Evolutionary conservation across 192 early-diverging fungal species (phyloP).

Genomic region (Umbelopsis sp.): DNA sequence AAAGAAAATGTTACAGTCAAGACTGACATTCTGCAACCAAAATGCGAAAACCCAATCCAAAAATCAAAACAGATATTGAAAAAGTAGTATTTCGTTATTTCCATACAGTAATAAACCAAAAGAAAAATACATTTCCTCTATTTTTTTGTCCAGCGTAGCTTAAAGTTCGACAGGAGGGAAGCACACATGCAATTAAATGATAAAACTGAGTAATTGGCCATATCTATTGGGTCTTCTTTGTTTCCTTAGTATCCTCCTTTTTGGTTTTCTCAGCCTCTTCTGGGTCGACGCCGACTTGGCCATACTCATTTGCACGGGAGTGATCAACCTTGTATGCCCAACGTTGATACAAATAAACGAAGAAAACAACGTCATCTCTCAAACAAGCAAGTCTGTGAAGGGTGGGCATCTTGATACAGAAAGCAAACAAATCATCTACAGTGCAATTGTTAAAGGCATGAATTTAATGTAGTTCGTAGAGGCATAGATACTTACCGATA

Average conservation of each 20-base stretch:
- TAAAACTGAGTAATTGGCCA: no score
- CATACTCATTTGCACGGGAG: conserved; percentile 88
- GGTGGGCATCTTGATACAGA: conserved; percentile 94
- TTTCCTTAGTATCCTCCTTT: conserved; percentile 37
- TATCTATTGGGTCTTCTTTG: conserved; percentile 2
- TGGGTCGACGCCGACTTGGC: conserved; percentile 60
- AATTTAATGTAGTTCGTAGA: not conserved
- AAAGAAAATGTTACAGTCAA: not conserved
- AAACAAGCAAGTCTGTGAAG: conserved; percentile 83
- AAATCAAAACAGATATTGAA: not conserved
- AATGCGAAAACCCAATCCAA: not conserved
- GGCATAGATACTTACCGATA: conserved; percentile 36
- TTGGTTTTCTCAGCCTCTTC: conserved; percentile 32
- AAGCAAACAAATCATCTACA: conserved; percentile 87
- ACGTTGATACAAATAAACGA: conserved; percentile 84
- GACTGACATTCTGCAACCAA: not conserved
- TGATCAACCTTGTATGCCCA: conserved; percentile 84
- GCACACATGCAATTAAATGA: no score
- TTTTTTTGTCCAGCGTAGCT: no score
- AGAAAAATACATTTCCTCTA: not conserved
- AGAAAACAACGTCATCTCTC: conserved; percentile 85
- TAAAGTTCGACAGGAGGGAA: no score
- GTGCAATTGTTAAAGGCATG: not conserved
- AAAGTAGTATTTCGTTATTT: conserved; percentile 14
- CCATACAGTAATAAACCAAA: conserved; percentile 1